Evolutionary conservation across 75 land plant species (phyloP).

Genomic region (Sequoiadendron giganteum): DNA sequence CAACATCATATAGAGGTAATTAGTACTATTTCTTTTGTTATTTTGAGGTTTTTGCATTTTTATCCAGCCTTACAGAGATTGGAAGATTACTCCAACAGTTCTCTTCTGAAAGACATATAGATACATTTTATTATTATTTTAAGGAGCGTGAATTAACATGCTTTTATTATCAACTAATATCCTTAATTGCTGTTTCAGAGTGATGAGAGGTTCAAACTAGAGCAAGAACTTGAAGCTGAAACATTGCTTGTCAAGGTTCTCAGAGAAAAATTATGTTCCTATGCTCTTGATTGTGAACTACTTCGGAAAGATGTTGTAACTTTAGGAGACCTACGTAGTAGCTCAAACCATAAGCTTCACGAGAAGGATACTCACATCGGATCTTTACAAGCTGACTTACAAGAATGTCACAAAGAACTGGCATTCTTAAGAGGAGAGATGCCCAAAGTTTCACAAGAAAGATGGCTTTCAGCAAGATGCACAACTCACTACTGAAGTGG

Average conservation of each 20-base stretch:
- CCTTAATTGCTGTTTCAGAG: not conserved
- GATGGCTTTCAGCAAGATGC: constrained; percentile 76
- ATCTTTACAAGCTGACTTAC: constrained; percentile 34
- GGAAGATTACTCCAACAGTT: not conserved
- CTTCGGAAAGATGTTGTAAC: constrained; percentile 48
- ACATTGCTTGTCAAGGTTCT: constrained; percentile 38
- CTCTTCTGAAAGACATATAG: too few relatives aligned
- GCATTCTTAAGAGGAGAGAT: constrained; percentile 32
- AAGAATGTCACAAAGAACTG: constrained; percentile 51
- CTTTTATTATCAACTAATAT: not conserved
- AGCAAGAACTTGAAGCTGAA: constrained; percentile 51
- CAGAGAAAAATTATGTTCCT: constrained; percentile 55
- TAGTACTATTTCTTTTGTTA: not conserved
- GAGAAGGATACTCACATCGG: constrained; percentile 51
- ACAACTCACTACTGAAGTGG: constrained; percentile 54
- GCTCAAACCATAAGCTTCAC: constrained; percentile 39
- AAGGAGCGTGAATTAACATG: not conserved
- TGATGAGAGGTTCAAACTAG: not conserved
- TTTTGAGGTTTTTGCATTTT: not conserved
- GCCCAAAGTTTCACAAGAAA: constrained; percentile 51
- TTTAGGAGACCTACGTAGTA: constrained; percentile 29
- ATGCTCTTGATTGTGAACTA: constrained; percentile 56
- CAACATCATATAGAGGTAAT: not conserved
- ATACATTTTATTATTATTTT: too few relatives aligned
- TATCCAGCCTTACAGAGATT: not conserved